Evolutionary conservation across 441 rosid species (phyloP), one percentile per base, ranked within the genome.

Genomic region (Croton laevigatus): DNA sequence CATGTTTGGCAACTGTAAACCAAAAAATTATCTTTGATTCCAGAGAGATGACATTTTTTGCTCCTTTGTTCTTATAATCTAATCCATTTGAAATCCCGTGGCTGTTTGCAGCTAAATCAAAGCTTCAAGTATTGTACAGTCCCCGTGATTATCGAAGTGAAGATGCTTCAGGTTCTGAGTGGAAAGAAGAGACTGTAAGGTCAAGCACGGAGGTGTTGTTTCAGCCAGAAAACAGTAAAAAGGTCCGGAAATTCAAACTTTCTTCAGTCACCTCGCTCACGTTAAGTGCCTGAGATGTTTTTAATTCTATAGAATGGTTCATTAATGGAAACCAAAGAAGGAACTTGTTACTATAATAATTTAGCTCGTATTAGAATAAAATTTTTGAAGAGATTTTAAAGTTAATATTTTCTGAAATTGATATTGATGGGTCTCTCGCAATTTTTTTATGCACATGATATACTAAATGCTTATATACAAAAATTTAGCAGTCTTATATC

Each of bases 141-240:
- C 77, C 83, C 76, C 91, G 99, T 16, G 96, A 95, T 75, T 92
- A 92, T 75, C 79, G 97, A 81, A 91, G 83, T 68, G 94, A 88
- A 76, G 91, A 93, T 51, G 83, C 89, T 14, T 88, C 93, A 42
- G 62, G 78, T 68, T 84, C 92, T 4, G 98, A 95, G 79, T 90
- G 86, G 81, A 86, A 76, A 65, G 99, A 95, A 81, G 81, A 73
- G 66, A 87, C 81, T 0, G 94, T 89, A 17, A 81, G 92, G 74
- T 86, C 99, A 46, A 85, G 87, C 66, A 92, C 96, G 0, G 98
- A 92, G 80, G 81, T 89, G 40, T n/a, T 92, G 20, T 95, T 92
- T 81, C 88, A 85, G 79, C 90, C 84, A 19, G 72, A 73, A 66
- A 83, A 91, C 78, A 82, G 88, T 0, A 32, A 75, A 53, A 91